Base-by-base conservation (phyloP, 2,329 filamentous ascomycete genomes). In the Helotiales sp. region DNA sequence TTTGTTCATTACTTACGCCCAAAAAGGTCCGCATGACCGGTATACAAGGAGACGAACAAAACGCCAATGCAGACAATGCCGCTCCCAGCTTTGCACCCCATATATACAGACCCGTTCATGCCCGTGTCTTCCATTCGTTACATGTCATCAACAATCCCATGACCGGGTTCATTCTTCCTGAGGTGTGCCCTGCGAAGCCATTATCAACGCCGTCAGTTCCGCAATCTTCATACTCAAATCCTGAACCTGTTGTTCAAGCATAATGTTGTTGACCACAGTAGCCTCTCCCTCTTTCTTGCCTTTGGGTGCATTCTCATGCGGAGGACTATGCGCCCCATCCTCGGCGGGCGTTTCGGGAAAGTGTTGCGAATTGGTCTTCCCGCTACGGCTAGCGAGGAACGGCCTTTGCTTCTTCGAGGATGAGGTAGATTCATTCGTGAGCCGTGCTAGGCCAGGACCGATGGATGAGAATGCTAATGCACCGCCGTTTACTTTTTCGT, bases 141-240 rank as follows among this genome's bases (percentile, higher is more conserved):
- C 37, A 47, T 2, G 2, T 30, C 59, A 61, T 32, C 13, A 32
- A 32, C 17, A 40, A 8, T 45, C 40, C 5, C 6, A 20, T 22
- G 20, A 24, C 58, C n/a, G n/a, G n/a, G n/a, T n/a, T n/a, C 62
- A 69, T 34, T 67, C 64, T 28, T 69, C 64, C n/a, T 55, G 64
- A 17, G 45, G 1, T 83, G 84, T 69, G 7, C 71, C 76, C 72
- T 87, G 86, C 74, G 88, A 77, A 3, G 80, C 78, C 70, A 86
- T 74, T 1, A 89, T 79, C 57, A 85, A 74, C 22, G 82, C 79
- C 0, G 86, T 87, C 69, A 89, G 78, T 64, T 83, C 83, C 70
- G 88, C 86, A 72, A 90, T 87, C 80, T 88, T 89, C 55, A 77
- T 77, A 49, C 82, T 81, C 71, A 89, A 76, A 70, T 89, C 86